Percentiles rank a stretch among this genome's conserved stretches.
Conservation (phyloP, 2,329 filamentous ascomycete species). For the Chaetomium olivaceum region DNA sequence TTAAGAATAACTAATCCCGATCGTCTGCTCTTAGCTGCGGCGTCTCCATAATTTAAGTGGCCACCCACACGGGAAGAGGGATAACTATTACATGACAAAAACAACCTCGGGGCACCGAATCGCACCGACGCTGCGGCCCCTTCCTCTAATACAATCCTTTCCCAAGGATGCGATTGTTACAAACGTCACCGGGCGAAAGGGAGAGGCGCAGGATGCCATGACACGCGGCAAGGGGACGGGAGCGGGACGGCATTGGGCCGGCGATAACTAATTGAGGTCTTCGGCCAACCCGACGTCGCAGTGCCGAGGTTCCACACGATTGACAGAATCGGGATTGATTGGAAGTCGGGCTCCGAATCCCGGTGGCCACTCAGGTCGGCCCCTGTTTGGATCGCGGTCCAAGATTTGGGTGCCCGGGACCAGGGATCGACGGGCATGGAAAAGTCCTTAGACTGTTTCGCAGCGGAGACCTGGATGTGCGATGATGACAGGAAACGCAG, state of each 20-base stretch:
- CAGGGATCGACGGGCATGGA: background rate
- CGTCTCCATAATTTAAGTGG: too few relatives aligned
- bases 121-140: background rate
- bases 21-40: too few relatives aligned
- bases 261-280: background rate
- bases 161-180: background rate
- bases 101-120: background rate
- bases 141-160: background rate
- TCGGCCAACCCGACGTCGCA: background rate
- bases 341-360: background rate
- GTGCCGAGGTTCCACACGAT: slow-evolving; percentile 4
- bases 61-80: too few relatives aligned
- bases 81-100: background rate
- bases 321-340: background rate
- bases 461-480: background rate
- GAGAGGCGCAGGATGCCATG: background rate
- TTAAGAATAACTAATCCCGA: too few relatives aligned
- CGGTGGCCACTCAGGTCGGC: background rate
- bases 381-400: background rate
- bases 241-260: background rate
- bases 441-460: background rate
- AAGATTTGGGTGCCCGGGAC: background rate
- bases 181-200: background rate
- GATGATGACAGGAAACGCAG: background rate
- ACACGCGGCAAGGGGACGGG: background rate